Evolutionary conservation across 257 asterid genomes (phyloP), one percentile per base, ranked within the genome.

Genomic region (Solanum commersonii): DNA sequence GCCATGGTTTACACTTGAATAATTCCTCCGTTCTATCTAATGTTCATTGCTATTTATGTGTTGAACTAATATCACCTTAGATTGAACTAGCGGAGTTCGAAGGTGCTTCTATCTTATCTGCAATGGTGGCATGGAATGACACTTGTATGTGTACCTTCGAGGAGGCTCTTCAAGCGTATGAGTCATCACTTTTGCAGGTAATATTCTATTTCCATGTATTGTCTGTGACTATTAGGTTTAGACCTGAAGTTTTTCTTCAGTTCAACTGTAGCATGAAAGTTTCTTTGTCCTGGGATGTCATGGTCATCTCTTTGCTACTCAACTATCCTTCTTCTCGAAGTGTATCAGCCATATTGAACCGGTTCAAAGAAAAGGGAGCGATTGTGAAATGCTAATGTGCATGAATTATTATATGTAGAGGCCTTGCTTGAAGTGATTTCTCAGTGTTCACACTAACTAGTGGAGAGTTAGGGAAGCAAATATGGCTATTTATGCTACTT

Each of bases 41-140:
- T 86, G 52, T 31, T 70, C 40, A 29, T 33, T 49, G 70, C 31
- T 71, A 20, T 22, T 33, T 52, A 71, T 12, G 70, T 29, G 70
- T 49, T 81, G 85, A 81, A 29, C 42, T 18, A 81, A 3, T 70
- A 83, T 92, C 86, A 87, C 70, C 86, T 89, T 95, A 96, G 98
- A 92, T 96, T 91, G 98, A 94, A 93, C 89, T 96, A 88, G 94
- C 90, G 87, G 99, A 96, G 89, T 92, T 90, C 76, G 95, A 92
- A 87, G 96, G 91, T 89, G 92, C 94, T 70, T 89, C 98, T 72
- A 85, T 93, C 89, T 90, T 96, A 88, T 65, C 82, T 46, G 93
- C 95, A 52, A 95, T 95, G 84, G 86, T 96, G 87, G 98, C 98
- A 83, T 95, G 98, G 99, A 92, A 92, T 89, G 94, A 92, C 89